These are phyloP conservation scores for Colletotrichum spaethianum DNA, from an alignment of 2,329 filamentous ascomycete species.

Conservation along the genomic window DNA sequence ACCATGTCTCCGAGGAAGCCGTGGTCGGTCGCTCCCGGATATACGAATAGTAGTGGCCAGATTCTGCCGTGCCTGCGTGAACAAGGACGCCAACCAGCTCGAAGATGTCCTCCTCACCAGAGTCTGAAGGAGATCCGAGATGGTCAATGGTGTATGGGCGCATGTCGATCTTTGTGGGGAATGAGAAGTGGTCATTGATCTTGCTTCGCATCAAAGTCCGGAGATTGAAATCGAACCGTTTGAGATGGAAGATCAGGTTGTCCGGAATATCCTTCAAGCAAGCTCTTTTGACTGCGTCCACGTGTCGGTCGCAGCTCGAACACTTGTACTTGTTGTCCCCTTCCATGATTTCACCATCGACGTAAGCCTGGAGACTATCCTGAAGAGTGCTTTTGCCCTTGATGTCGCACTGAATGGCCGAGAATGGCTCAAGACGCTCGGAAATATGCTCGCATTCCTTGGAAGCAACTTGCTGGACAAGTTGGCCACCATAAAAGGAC, in stretches of 20 bases:
- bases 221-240: conserved; percentile 87
- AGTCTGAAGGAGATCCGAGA: conserved; percentile 74
- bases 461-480: conserved; percentile 95
- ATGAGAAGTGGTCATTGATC: conserved; percentile 95
- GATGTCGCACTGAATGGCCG: conserved; percentile 95
- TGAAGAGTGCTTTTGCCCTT: conserved; percentile 88
- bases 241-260: conserved; percentile 95
- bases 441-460: conserved; percentile 96
- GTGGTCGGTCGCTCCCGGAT: conserved; percentile 82
- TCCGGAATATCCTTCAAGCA: conserved; percentile 94
- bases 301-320: conserved; percentile 87
- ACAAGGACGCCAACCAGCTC: conserved; percentile 96
- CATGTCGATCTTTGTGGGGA: conserved; percentile 88
- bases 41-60: conserved; percentile 97
- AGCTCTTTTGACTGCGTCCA: conserved; percentile 93
- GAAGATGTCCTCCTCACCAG: conserved; percentile 80
- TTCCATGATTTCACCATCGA: conserved; percentile 96
- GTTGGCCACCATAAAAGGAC: conserved; percentile 90
- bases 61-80: conserved; percentile 92
- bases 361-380: conserved; percentile 94
- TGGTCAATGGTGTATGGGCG: conserved; percentile 90
- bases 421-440: conserved; percentile 90
- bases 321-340: conserved; percentile 99
- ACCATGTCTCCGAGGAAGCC: conserved; percentile 72
- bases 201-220: conserved; percentile 86